These are phyloP conservation scores for Termitomyces sp. DNA, from an alignment of 768 basidiomycete genomes.

Conservation along the genomic window DNA sequence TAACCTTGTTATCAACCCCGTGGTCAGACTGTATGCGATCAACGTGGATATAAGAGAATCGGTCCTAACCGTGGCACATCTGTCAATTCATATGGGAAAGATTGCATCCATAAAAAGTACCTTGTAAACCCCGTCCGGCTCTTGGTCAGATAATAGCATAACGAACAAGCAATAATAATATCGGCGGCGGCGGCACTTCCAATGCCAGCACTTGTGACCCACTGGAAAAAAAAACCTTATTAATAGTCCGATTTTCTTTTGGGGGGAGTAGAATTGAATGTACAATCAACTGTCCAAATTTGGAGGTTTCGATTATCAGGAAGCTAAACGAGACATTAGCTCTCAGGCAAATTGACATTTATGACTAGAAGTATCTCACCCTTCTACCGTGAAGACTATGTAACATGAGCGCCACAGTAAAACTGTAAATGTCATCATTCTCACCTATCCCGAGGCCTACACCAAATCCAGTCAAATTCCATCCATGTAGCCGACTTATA, in stretches of 20 bases:
- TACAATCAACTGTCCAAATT: constrained; percentile 35
- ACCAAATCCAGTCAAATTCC: too few relatives aligned
- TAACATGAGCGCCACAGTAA: constrained; percentile 2
- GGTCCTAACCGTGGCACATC: constrained; percentile 32
- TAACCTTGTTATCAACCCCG: constrained; percentile 42
- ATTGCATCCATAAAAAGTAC: constrained; percentile 14
- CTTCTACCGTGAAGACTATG: constrained; percentile 43
- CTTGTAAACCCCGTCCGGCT: constrained; percentile 43
- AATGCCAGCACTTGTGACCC: constrained; percentile 47
- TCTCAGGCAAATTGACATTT: constrained; percentile 1
- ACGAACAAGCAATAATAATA: constrained; percentile 42
- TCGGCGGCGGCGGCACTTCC: constrained; percentile 48
- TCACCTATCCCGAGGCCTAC: constrained; percentile 39
- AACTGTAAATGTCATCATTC: neutral
- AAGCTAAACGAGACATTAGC: constrained; percentile 23
- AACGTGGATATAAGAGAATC: constrained; percentile 42
- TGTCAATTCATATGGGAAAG: neutral
- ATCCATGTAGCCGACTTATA: too few relatives aligned
- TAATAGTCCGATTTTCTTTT: neutral
- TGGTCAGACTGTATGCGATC: constrained; percentile 41
- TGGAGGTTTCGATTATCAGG: constrained; percentile 26
- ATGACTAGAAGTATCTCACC: constrained; percentile 24
- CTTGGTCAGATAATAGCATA: constrained; percentile 46
- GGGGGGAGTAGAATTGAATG: constrained; percentile 8
- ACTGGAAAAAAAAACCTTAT: constrained; percentile 22